These are phyloP conservation scores for Candida takata DNA, from an alignment of 805 yeast species.

Conservation along the genomic window DNA sequence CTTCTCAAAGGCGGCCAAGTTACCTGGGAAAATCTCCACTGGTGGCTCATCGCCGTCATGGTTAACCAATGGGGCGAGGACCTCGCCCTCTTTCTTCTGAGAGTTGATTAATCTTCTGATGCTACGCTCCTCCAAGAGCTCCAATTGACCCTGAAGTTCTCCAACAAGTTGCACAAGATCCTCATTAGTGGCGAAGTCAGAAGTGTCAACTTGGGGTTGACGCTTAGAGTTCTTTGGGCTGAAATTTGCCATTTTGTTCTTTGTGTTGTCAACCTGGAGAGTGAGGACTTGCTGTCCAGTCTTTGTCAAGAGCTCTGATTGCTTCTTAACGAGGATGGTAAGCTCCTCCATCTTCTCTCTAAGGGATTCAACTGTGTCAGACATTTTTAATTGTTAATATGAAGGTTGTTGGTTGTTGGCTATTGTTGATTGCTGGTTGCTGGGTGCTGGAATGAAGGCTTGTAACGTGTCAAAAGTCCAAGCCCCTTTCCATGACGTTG, in stretches of 20 bases:
- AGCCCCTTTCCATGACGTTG: too few species aligned
- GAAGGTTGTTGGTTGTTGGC: too few species aligned
- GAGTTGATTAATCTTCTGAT: conserved; percentile 66
- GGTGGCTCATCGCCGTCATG: conserved; percentile 71
- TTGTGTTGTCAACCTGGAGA: conserved; percentile 54
- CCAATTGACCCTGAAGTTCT: conserved; percentile 85
- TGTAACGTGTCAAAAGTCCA: too few species aligned
- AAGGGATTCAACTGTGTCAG: conserved; percentile 10
- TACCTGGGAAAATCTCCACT: conserved; percentile 47
- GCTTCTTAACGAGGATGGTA: conserved; percentile 51
- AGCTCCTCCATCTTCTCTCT: conserved; percentile 41
- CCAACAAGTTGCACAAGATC: conserved; percentile 83
- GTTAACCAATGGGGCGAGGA: conserved; percentile 65
- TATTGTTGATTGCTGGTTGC: too few species aligned
- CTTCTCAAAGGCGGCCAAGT: conserved; percentile 43
- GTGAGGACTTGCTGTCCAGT: conserved; percentile 78
- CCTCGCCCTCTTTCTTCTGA: conserved; percentile 34
- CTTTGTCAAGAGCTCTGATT: conserved; percentile 55
- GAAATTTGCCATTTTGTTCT: conserved; percentile 28
- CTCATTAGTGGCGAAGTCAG: conserved; percentile 69
- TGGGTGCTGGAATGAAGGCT: too few species aligned
- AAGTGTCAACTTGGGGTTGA: conserved; percentile 29
- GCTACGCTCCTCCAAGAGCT: conserved; percentile 68
- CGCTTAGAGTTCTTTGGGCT: conserved; percentile 13
- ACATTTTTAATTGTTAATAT: too few species aligned